These are phyloP conservation scores for Metschnikowia kofuensis DNA, from an alignment of 805 yeast species.

Conservation along the genomic window DNA sequence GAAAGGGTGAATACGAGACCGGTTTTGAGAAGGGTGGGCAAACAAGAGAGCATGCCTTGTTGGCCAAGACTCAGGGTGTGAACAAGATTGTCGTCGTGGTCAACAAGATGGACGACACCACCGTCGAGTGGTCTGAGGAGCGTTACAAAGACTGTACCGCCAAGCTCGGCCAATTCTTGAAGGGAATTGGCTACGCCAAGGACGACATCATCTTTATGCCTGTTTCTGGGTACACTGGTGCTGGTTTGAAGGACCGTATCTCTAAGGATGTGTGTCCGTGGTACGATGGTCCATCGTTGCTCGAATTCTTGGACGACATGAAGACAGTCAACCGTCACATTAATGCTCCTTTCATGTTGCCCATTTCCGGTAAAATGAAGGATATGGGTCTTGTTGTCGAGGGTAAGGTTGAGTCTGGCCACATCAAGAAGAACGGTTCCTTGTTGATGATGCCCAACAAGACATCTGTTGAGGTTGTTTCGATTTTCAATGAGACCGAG, in stretches of 20 bases:
- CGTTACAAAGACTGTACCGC: conserved; percentile 93
- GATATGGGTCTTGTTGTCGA: conserved; percentile 97
- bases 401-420: conserved; percentile 97
- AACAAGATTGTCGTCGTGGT: conserved; percentile 90
- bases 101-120: conserved; percentile 98
- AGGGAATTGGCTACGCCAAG: conserved; percentile 85
- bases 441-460: conserved; percentile 93
- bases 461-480: conserved; percentile 74
- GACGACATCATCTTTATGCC: conserved; percentile 93
- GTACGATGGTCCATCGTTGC: conserved; percentile 89
- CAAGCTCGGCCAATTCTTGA: conserved; percentile 74
- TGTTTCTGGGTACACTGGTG: conserved; percentile 97
- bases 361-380: conserved; percentile 90
- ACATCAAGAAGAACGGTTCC: conserved; percentile 71
- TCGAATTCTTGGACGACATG: conserved; percentile 86
- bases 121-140: conserved; percentile 93
- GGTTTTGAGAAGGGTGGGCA: conserved; percentile 99
- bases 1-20: conserved; percentile 99
- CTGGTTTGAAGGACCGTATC: conserved; percentile 88
- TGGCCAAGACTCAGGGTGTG: conserved; percentile 98
- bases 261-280: conserved; percentile 73
- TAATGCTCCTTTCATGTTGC: conserved; percentile 96
- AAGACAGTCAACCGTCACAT: conserved; percentile 79
- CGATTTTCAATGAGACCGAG: conserved; percentile 93
- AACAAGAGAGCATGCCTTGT: conserved; percentile 94